Evolutionary conservation across 371 early-diverging fungal genomes (phyloP).

Genomic region (Paramicrosporidium saccamoebae): DNA sequence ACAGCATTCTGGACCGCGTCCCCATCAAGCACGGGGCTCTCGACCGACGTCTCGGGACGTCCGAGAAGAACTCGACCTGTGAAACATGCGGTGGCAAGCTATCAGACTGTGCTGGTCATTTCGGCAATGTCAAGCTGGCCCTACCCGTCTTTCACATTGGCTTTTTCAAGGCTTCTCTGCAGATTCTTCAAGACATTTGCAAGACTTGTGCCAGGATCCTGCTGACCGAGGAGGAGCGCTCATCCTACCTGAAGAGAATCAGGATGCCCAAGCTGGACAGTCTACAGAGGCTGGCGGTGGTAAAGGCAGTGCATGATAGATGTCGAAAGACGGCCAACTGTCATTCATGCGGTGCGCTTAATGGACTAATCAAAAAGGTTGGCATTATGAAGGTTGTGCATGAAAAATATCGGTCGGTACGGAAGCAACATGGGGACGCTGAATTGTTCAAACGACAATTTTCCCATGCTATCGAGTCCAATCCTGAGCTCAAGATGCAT

Average conservation of each 20-base stretch:
- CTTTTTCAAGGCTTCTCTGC: conserved; percentile 58
- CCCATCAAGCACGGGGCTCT: conserved; percentile 62
- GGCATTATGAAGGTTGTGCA: conserved; percentile 84
- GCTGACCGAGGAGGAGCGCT: conserved; percentile 40
- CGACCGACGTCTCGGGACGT: conserved; percentile 56
- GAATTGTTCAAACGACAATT: conserved; percentile 31
- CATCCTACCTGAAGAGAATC: conserved; percentile 24
- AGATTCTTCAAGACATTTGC: conserved; percentile 85
- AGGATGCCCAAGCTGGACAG: conserved; percentile 49
- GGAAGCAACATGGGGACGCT: conserved; percentile 29
- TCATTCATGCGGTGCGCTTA: conserved; percentile 43
- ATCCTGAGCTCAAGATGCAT: conserved; percentile 35
- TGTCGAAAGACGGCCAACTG: conserved; percentile 75
- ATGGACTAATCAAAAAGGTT: conserved; percentile 79
- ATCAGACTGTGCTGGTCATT: conserved; percentile 91
- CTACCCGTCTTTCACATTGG: conserved; percentile 96
- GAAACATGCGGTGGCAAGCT: conserved; percentile 67
- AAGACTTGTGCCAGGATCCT: conserved; percentile 70
- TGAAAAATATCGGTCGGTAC: conserved; percentile 43
- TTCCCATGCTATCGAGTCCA: conserved; percentile 21
- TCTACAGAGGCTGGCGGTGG: conserved; percentile 23
- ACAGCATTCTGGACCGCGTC: conserved; percentile 30
- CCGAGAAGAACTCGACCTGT: conserved; percentile 51
- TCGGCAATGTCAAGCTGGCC: conserved; percentile 70
- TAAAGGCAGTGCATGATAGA: conserved; percentile 42